Percentiles rank a stretch among this genome's conserved stretches.
phyloP scores from a whole-genome alignment of 2,329 filamentous ascomycete genomes.

The Pyrenophora teres region DNA sequence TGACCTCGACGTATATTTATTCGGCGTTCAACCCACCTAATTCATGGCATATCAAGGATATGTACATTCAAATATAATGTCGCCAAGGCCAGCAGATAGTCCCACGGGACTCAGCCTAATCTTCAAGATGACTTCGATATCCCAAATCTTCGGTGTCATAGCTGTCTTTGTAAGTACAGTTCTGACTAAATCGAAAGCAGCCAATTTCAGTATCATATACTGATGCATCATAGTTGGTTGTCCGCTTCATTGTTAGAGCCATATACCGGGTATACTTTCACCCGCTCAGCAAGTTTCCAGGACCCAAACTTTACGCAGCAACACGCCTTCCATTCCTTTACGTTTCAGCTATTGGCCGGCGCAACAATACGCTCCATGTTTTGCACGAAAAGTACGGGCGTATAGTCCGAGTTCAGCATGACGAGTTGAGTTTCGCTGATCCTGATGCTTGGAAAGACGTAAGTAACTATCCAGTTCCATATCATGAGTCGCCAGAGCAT shows the following conservation, averaged over 20 bases:
- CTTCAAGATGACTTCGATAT: constrained; percentile 5
- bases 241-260: constrained; percentile 23
- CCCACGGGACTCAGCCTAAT: neutral
- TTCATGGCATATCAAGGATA: neutral
- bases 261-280: constrained; percentile 49
- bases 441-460: constrained; percentile 43
- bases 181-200: neutral
- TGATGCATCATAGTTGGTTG: constrained; percentile 15
- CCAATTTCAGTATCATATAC: neutral
- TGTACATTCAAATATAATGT: constrained; percentile 4
- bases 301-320: constrained; percentile 46
- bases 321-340: constrained; percentile 43
- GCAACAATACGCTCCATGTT: constrained; percentile 25
- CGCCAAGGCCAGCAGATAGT: constrained; percentile 3
- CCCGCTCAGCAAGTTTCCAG: constrained; percentile 48
- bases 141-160: constrained; percentile 4
- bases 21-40: too few relatives aligned
- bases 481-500: neutral
- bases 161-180: constrained; percentile 8
- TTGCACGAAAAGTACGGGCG: constrained; percentile 50
- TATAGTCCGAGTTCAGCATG: constrained; percentile 48
- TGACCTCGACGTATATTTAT: neutral
- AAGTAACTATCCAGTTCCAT: neutral
- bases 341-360: constrained; percentile 29
- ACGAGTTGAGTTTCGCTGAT: constrained; percentile 49